These are phyloP conservation scores for Mycena sanguinolenta DNA, from an alignment of 768 basidiomycete genomes.

Conservation along the genomic window DNA sequence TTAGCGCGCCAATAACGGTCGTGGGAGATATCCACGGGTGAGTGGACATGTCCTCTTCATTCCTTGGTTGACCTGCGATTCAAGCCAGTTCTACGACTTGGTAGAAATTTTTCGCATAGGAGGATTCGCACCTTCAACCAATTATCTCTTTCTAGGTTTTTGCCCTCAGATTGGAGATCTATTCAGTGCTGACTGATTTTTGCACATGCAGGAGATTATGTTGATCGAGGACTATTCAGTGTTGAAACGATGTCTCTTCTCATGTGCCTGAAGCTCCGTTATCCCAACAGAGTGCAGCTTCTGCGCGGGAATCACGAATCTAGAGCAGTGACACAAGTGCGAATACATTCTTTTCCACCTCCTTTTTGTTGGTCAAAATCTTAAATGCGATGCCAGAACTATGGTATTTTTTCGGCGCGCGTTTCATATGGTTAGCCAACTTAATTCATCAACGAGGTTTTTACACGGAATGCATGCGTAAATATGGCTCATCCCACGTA, in stretches of 20 bases:
- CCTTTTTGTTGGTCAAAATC: neutral
- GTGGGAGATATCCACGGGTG: constrained; percentile 99
- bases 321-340: constrained; percentile 95
- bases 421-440: neutral
- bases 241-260: constrained; percentile 98
- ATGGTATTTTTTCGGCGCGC: constrained; percentile 79
- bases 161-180: constrained; percentile 40
- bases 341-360: constrained; percentile 9
- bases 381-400: constrained; percentile 71
- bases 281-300: constrained; percentile 95
- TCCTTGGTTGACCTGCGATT: constrained; percentile 43
- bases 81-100: constrained; percentile 98
- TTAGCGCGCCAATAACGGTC: constrained; percentile 96
- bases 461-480: constrained; percentile 97
- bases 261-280: constrained; percentile 95
- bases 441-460: constrained; percentile 7
- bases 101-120: constrained; percentile 99
- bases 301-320: constrained; percentile 99
- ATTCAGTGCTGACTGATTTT: neutral
- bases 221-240: constrained; percentile 97
- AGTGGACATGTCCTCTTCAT: constrained; percentile 51
- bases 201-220: constrained; percentile 82
- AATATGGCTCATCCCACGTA: constrained; percentile 95
- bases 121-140: constrained; percentile 95
- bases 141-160: constrained; percentile 96